Percentiles rank a stretch among this genome's conserved stretches.
phyloP scores from a whole-genome alignment of 2,329 filamentous ascomycete species.

The Lachnellula occidentalis region DNA sequence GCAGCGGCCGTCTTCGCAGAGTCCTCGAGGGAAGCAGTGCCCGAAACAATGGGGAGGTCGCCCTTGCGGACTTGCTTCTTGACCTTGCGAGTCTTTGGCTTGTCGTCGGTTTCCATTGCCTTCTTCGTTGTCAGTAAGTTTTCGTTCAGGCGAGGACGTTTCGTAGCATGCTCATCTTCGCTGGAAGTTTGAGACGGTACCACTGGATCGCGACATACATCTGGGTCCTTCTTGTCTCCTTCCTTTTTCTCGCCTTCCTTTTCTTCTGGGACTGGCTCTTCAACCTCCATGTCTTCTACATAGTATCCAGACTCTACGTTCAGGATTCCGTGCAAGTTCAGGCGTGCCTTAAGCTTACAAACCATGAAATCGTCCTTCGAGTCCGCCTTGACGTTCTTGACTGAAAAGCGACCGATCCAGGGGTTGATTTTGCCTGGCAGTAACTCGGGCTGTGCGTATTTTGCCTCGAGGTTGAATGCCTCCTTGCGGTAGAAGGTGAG shows the following conservation, averaged over 20 bases:
- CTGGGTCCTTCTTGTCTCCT: conserved; percentile 55
- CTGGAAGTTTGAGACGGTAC: conserved; percentile 9
- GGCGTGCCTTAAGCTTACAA: conserved; percentile 96
- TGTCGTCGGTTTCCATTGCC: conserved; percentile 78
- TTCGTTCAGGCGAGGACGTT: conserved; percentile 20
- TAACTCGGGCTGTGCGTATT: conserved; percentile 79
- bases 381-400: conserved; percentile 94
- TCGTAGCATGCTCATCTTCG: conserved; percentile 23
- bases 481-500: conserved; percentile 99
- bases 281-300: conserved; percentile 95
- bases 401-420: conserved; percentile 96
- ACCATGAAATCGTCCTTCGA: conserved; percentile 98
- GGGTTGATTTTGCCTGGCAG: conserved; percentile 87
- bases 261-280: conserved; percentile 82
- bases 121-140: conserved; percentile 26
- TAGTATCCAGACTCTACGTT: conserved; percentile 98
- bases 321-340: conserved; percentile 93
- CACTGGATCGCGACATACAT: conserved; percentile 49
- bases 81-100: conserved; percentile 86
- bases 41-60: conserved; percentile 80
- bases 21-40: conserved; percentile 73
- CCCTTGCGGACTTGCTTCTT: conserved; percentile 99
- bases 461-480: conserved; percentile 91
- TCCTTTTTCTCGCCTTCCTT: conserved; percentile 50
- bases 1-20: conserved; percentile 57